Conservation (phyloP, 2,329 filamentous ascomycete species). For the Graphiopsis chlorocephala region DNA sequence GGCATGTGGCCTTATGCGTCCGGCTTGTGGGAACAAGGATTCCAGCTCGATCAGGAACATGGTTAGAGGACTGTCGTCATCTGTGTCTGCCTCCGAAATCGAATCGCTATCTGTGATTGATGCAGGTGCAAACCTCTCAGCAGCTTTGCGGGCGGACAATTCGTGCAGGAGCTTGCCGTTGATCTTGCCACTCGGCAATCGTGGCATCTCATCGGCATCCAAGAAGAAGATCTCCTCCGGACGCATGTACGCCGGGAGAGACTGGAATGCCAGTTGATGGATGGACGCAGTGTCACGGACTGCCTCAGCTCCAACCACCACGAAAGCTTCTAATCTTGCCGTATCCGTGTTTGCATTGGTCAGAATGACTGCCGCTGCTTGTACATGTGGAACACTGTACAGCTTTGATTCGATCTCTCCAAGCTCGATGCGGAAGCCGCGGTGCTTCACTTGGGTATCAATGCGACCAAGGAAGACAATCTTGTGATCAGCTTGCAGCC, state of each 20-base stretch:
- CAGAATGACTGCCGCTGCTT: constrained; percentile 44
- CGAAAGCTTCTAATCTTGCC: constrained; percentile 26
- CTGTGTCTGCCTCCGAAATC: not conserved
- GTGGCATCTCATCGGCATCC: constrained; percentile 23
- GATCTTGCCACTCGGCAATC: constrained; percentile 28
- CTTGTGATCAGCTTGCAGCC: constrained; percentile 50
- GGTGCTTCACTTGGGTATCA: constrained; percentile 88
- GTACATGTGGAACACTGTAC: constrained; percentile 65
- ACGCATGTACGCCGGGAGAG: constrained; percentile 27
- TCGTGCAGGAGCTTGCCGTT: constrained; percentile 27
- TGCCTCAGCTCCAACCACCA: constrained; percentile 22
- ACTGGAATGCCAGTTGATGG: constrained; percentile 19
- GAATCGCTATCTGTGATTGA: not conserved
- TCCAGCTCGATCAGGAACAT: constrained; percentile 17
- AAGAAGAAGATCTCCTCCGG: constrained; percentile 26
- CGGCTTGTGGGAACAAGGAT: constrained; percentile 45
- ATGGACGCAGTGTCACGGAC: constrained; percentile 20
- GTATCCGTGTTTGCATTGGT: constrained; percentile 22
- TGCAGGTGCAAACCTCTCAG: constrained; percentile 6
- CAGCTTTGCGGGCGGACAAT: constrained; percentile 20
- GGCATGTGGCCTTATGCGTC: constrained; percentile 42
- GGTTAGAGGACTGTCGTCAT: constrained; percentile 15
- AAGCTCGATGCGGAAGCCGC: constrained; percentile 89
- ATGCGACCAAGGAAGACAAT: constrained; percentile 62
- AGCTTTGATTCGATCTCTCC: constrained; percentile 72